These are phyloP conservation scores for Colletotrichum endophyticum DNA, from an alignment of 2,329 filamentous ascomycete species.

Conservation along the genomic window DNA sequence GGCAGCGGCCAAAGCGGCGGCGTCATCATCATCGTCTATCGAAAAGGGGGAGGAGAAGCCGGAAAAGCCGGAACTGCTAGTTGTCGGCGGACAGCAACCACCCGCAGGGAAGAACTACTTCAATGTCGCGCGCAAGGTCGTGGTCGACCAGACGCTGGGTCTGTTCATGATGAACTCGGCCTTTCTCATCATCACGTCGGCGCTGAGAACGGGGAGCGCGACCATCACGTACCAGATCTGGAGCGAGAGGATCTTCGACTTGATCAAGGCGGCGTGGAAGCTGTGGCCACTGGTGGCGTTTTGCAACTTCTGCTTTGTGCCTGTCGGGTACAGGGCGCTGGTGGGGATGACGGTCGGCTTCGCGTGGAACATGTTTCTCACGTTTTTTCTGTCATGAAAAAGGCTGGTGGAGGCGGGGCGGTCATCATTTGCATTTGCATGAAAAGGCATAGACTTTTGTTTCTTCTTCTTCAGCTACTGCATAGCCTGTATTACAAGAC, in stretches of 20 bases:
- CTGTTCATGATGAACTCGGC: constrained; percentile 36
- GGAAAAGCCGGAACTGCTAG: constrained; percentile 13
- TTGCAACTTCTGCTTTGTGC: constrained; percentile 40
- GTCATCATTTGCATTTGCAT: background rate
- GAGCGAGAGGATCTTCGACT: constrained; percentile 29
- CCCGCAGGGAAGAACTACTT: constrained; percentile 29
- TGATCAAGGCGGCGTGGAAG: constrained; percentile 39
- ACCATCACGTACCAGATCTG: constrained; percentile 30
- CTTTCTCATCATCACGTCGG: constrained; percentile 40
- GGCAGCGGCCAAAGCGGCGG: background rate
- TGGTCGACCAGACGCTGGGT: constrained; percentile 41
- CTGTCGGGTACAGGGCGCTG: constrained; percentile 37
- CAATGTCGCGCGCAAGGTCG: constrained; percentile 36
- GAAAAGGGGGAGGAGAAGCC: constrained; percentile 7
- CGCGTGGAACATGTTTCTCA: constrained; percentile 41
- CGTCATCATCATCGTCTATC: background rate
- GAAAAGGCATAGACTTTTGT: background rate
- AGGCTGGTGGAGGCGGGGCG: background rate
- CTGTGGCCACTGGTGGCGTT: constrained; percentile 40
- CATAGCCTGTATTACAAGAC: background rate
- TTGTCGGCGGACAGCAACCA: background rate
- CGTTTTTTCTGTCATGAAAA: constrained; percentile 32
- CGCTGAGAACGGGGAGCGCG: constrained; percentile 31
- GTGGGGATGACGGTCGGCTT: constrained; percentile 40
- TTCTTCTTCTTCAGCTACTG: background rate